phyloP scores from a whole-genome alignment of 495 filamentous ascomycete species.

The Penicillium arizonense region DNA sequence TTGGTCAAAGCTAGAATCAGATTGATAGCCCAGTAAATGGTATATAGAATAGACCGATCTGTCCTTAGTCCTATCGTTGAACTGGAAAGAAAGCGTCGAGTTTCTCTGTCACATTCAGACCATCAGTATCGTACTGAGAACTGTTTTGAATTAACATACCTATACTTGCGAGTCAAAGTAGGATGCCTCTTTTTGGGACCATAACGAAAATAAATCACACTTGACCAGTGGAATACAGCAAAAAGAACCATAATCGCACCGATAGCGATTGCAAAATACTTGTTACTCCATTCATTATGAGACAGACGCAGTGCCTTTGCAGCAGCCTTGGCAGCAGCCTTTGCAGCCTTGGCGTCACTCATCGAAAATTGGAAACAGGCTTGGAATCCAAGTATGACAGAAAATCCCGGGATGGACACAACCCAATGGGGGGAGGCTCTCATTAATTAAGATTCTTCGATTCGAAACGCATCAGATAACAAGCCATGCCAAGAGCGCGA shows the following conservation, averaged over 20 bases:
- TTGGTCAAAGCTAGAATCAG: slow-evolving; percentile 43
- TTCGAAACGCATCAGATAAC: not conserved
- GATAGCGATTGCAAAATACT: slow-evolving; percentile 44
- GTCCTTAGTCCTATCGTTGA: slow-evolving; percentile 1
- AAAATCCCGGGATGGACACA: not conserved
- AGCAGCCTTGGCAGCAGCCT: slow-evolving; percentile 1
- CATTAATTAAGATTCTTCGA: not conserved
- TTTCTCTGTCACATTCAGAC: not conserved
- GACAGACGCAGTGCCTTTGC: slow-evolving; percentile 7
- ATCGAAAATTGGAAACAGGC: not conserved
- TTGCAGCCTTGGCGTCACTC: not conserved
- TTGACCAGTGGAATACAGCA: slow-evolving; percentile 47
- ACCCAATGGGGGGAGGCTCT: not conserved
- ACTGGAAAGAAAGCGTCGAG: not conserved
- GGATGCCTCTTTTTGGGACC: not conserved
- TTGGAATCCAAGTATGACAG: not conserved
- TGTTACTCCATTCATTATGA: slow-evolving; percentile 31
- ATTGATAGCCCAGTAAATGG: slow-evolving; percentile 51
- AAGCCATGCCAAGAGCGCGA: not conserved
- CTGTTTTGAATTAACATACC: not conserved
- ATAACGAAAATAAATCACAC: slow-evolving; percentile 17
- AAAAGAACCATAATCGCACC: slow-evolving; percentile 49
- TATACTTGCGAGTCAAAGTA: not conserved
- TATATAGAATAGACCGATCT: slow-evolving; percentile 48
- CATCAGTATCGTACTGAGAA: not conserved